Evolutionary conservation across 768 basidiomycete species (phyloP).

Genomic region (Russula foetens): DNA sequence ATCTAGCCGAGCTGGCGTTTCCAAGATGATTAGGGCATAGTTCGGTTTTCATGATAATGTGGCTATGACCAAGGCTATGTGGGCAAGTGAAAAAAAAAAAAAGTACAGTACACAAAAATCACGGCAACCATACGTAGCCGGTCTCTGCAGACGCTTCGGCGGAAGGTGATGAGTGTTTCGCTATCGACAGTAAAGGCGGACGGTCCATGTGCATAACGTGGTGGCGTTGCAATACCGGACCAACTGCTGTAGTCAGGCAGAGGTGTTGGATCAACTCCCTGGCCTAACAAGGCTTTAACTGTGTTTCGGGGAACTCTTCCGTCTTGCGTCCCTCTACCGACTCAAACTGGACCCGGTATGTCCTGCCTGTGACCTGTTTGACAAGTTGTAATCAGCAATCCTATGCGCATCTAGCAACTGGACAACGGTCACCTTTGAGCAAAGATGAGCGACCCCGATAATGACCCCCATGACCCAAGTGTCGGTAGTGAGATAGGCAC

Average conservation of each 20-base stretch:
- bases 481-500: slow-evolving; percentile 25
- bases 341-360: slow-evolving; percentile 4
- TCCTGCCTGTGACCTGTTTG: slow-evolving; percentile 1
- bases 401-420: not conserved
- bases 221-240: not conserved
- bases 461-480: slow-evolving; percentile 29
- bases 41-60: not conserved
- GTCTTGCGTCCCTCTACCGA: slow-evolving; percentile 5
- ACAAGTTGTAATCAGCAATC: not conserved
- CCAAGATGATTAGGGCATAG: not conserved
- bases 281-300: not conserved
- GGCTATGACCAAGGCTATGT: not conserved
- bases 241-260: too few relatives aligned
- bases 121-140: not conserved
- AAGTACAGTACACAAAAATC: not conserved
- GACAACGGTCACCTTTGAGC: slow-evolving; percentile 11
- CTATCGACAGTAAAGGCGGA: not conserved
- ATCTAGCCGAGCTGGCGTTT: not conserved
- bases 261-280: not conserved
- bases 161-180: too few relatives aligned
- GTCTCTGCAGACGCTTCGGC: not conserved
- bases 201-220: not conserved
- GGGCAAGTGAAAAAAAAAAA: not conserved
- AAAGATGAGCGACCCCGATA: slow-evolving; percentile 20
- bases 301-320: not conserved